Evolutionary conservation across 495 filamentous ascomycete species (phyloP), one percentile per base, ranked within the genome.

Genomic region (Sordaria brevicollis): DNA sequence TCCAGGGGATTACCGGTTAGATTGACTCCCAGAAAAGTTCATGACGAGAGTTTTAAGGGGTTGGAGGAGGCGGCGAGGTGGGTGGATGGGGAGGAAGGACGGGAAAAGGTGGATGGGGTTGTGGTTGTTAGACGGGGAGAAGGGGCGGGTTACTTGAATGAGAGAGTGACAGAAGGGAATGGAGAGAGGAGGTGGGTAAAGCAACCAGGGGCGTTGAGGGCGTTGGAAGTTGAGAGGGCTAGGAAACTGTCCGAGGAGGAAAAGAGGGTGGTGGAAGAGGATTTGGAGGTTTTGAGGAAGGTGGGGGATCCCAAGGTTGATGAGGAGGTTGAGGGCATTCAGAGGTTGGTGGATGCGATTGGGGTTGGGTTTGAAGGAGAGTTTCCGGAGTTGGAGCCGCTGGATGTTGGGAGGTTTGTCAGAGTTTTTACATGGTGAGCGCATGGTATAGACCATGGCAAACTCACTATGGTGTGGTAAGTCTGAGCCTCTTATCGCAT

Each of bases 11-110:
- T 82, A 35, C 79, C 79, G 2, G 65, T 75, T 4, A 72, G 80
- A 15, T 38, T 81, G 41, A 82, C 81, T 68, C 81, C 80, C 13
- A 71, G 72, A 19, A 54, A 21, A 31, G 79, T 82, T 13, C 80
- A 82, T 35, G 78, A 81, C 13, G 81, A 81, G 65, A 77, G 76
- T 21, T 81, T 75, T 39, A 57, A 1, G 29, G 81, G 81, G 35
- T 7, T 80, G 29, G 38, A 62, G 21, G 43, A 66, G 3, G 80
- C 73, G 6, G 79, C 76, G 17, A 66, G 37, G 67, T 82, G 75
- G 17, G 66, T 81, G 3, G 81, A 82, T 25, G 67, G 65, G 31
- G 54, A 67, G 19, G 70, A 29, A n/a, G 68, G 35, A 0, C 68
- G 65, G 10, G 76, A 75, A 10, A 66, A 69, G 33, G 76, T 77